These are phyloP conservation scores for Fusarium sp. DNA, from an alignment of 2,329 filamentous ascomycete species.

Conservation along the genomic window DNA sequence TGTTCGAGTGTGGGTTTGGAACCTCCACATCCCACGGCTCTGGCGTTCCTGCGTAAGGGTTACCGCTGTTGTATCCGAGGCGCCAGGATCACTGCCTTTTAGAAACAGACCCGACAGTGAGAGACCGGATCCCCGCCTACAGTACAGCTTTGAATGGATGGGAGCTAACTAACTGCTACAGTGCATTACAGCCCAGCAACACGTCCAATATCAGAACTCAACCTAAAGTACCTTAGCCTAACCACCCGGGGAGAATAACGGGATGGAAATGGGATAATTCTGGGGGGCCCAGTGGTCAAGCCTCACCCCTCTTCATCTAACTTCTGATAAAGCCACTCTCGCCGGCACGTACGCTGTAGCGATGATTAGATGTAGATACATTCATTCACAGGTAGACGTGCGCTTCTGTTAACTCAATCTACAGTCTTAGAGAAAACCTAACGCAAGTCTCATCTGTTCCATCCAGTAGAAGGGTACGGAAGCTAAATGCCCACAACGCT, in stretches of 20 bases:
- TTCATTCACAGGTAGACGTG: neutral
- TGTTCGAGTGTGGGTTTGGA: slow-evolving; percentile 30
- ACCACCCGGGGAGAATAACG: slow-evolving; percentile 9
- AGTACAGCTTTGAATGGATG: neutral
- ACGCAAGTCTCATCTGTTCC: slow-evolving; percentile 1
- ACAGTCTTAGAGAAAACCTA: slow-evolving; percentile 5
- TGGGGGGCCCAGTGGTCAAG: slow-evolving; percentile 6
- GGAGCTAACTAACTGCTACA: neutral
- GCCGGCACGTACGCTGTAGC: neutral
- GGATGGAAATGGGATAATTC: slow-evolving; percentile 17
- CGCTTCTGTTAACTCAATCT: neutral
- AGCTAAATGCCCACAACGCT: neutral
- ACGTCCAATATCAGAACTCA: neutral
- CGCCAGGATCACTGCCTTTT: slow-evolving; percentile 23
- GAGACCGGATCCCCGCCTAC: neutral
- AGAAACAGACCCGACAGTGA: neutral
- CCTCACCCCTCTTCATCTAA: slow-evolving; percentile 15
- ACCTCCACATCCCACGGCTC: slow-evolving; percentile 38
- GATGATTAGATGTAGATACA: neutral
- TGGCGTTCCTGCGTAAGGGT: slow-evolving; percentile 44
- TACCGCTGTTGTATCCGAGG: slow-evolving; percentile 38
- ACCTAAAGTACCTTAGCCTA: neutral
- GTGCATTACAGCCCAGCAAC: neutral
- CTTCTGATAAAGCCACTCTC: slow-evolving; percentile 22
- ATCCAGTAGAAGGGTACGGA: slow-evolving; percentile 6